Evolutionary conservation across 306 rosid species (phyloP), one percentile per base, ranked within the genome.

Genomic region (Corylus americana): DNA sequence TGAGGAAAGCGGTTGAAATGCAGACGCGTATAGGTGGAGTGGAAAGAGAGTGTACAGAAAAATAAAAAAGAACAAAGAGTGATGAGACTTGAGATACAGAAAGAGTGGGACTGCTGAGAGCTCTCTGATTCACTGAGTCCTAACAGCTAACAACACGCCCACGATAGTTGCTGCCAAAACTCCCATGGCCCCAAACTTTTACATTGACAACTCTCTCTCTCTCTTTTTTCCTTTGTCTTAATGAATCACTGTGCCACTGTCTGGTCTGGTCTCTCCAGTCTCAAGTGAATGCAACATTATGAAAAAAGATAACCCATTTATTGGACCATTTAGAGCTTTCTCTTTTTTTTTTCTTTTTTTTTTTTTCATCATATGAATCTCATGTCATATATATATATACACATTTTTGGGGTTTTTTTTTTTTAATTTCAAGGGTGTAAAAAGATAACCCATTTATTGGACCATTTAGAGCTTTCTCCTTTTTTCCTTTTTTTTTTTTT

Each of bases 101-200:
- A 67, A 83, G 61, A 68, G 74, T 73, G 84, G 42, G 79, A 49
- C 64, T 63, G 78, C 53, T 39, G 84, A 53, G 53, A 8, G 71
- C 51, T 71, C 77, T 83, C 84, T 85, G 86, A 77, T 39, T 81
- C 80, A 80, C 77, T 42, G 83, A 83, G 86, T 81, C 88, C 84
- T n/a, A 86, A 86, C 91, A 74, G 76, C 89, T 35, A 82, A 80
- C 87, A 82, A 87, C 86, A 79, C 87, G 82, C 88, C 91, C 90
- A 86, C 83, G 74, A 80, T 84, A 64, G 42, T 74, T 84, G 86
- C 90, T 79, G 88, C 87, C 83, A 70, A 83, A 80, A 50, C 37
- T 20, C 75, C 68, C 45, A 53, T 45, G 85, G 83, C 53, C 79
- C 76, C 79, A 79, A 44, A 35, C 12, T 67, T 55, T 55, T 47